Evolutionary conservation across 768 basidiomycete genomes (phyloP), one percentile per base, ranked within the genome.

Genomic region (Clathrus columnatus): DNA sequence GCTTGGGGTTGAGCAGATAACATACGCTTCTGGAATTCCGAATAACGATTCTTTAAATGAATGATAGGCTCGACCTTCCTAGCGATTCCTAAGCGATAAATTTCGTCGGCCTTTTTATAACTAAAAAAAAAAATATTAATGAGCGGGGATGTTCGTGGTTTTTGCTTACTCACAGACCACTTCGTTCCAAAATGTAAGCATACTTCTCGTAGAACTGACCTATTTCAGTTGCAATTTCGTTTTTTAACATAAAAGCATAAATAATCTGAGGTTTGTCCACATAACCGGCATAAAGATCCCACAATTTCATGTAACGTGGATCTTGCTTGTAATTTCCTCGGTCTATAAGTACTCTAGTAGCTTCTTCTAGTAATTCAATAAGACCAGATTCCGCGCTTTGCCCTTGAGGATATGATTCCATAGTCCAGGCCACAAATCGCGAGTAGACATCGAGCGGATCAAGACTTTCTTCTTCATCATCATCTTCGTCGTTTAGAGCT

Each of bases 41-140:
- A 61, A 61, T 76, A 70, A 7, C 71, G 65, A n/a, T 67, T 67
- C 61, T 74, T 71, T 21, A 78, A 68, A 7, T 72, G 65, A 43
- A 71, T 70, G 23, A 75, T 62, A 3, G 75, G 75, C 11, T 69
- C 63, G 4, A 72, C 75, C 50, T 67, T 67, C 14, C 76, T 69
- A 23, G 65, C 61, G 43, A 72, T 67, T 20, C 72, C 72, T 16
- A 72, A 56, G 14, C 63, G 59, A 59, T 72, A 72, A 51, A 84
- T 75, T 61, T 90, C 74, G 32, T 91, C 88, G 30, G 91, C 91
- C 54, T 80, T 76, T 56, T 76, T 64, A 8, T 68, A 68, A 48
- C 75, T 76, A 54, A 49, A 20, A 11, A 20, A 44, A 10, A 23
- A 2, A 16, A 46, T 36, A 45, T 32, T 18, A 20, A 26, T 8